Evolutionary conservation across 2,329 filamentous ascomycete species (phyloP), one percentile per base, ranked within the genome.

Genomic region (Exophiala dermatitidis): DNA sequence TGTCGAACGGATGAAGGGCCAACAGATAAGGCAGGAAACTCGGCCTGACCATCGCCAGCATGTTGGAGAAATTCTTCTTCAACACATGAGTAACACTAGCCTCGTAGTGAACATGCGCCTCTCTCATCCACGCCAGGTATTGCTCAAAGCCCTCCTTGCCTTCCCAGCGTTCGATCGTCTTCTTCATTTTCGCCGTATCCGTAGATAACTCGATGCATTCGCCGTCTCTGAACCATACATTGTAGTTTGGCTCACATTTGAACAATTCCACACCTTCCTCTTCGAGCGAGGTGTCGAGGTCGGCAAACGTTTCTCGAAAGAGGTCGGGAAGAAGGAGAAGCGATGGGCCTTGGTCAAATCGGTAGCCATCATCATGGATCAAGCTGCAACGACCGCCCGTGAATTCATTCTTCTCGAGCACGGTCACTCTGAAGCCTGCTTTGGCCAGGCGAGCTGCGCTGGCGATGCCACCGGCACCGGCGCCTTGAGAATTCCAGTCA

Each of bases 321-420:
- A 88, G 75, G 51, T 80, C 77, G 1, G 86, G 86, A 4, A 89
- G 79, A 0, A 90, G 75, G 12, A 89, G 77, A 2, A 89, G 77
- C 1, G 84, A 88, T 0, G 86, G 86, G 0, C 86, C 86, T 72
- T 88, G 85, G 64, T 90, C 86, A 71, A 89, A 89, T 53, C 86
- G 74, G 72, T 58, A 45, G 38, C 43, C 42, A 42, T 56, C 81
- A 45, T 79, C 70, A 54, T 79, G 71, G 36, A 88, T 76, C 29
- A 88, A 69, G 42, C 80, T 85, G 69, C 85, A 89, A 50, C 86
- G 75, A 3, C 86, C 86, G 43, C 86, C 86, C 0, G 81, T 83
- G 66, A 86, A 86, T 52, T 72, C 71, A 64, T 89, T 88, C 73
- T 88, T 88, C 68, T 90, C 86, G n/a, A 89, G 70, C 1, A 89